A percentile compares a stretch with the other conserved stretches of the same genome.
Evolutionary conservation across 768 basidiomycete genomes (phyloP).

Genomic region (Stropharia rugosoannulata): DNA sequence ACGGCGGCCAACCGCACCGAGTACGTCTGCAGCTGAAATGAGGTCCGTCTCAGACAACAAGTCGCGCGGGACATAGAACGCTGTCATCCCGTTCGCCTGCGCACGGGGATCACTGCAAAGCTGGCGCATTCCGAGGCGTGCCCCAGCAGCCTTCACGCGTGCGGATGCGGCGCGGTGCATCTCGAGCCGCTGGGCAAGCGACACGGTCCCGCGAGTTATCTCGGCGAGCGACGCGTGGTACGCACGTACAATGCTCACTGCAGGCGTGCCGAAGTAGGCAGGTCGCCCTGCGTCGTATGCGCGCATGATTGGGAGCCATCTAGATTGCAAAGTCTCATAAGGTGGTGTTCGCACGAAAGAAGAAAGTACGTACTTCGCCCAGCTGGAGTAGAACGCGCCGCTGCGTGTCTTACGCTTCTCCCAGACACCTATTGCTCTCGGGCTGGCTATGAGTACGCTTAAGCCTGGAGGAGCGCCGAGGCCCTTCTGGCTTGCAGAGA

Average conservation of each 20-base stretch:
- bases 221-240: conserved; percentile 72
- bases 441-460: conserved; percentile 74
- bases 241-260: conserved; percentile 84
- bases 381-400: conserved; percentile 76
- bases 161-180: conserved; percentile 65
- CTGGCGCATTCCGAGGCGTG: conserved; percentile 63
- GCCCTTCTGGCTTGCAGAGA: conserved; percentile 84
- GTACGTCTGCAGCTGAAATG: conserved; percentile 59
- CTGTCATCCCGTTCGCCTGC: conserved; percentile 88
- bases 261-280: conserved; percentile 88
- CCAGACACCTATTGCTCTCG: conserved; percentile 61
- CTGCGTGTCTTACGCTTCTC: conserved; percentile 14
- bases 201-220: conserved; percentile 56
- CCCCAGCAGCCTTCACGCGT: conserved; percentile 61
- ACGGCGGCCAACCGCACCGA: conserved; percentile 63
- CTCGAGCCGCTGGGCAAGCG: conserved; percentile 69
- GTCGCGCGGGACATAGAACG: conserved; percentile 59
- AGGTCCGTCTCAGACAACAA: conserved; percentile 15
- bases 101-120: conserved; percentile 54
- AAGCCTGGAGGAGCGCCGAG: conserved; percentile 86
- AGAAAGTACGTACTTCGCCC: conserved; percentile 62
- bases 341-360: neutral
- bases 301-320: conserved; percentile 87
- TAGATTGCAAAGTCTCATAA: conserved; percentile 17
- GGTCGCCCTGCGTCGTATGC: conserved; percentile 74